A percentile compares a stretch with the other conserved stretches of the same genome.
phyloP scores from a whole-genome alignment of 2,329 filamentous ascomycete species.

The Botrytis cinerea region DNA sequence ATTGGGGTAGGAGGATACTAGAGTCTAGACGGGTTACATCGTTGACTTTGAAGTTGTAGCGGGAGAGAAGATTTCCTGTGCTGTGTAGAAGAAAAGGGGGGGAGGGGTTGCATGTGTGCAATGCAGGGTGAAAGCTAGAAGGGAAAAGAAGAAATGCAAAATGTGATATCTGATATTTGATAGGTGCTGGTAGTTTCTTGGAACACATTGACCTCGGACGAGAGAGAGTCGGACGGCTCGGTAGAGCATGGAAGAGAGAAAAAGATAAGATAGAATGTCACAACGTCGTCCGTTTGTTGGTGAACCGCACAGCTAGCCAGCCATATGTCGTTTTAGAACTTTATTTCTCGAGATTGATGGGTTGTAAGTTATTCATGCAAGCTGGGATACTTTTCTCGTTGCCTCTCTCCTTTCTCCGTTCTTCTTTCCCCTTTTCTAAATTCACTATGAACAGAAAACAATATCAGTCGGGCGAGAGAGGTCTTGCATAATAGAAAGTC shows the following conservation, averaged over 20 bases:
- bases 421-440: not conserved
- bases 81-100: not conserved
- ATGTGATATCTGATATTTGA: not conserved
- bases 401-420: not conserved
- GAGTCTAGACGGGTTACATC: not conserved
- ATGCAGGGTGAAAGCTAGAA: constrained; percentile 6
- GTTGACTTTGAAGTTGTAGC: not conserved
- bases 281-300: not conserved
- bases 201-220: not conserved
- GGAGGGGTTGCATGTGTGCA: not conserved
- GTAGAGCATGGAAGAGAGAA: not conserved
- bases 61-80: not conserved
- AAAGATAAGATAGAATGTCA: not conserved
- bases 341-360: not conserved
- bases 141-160: not conserved
- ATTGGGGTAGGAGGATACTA: not conserved
- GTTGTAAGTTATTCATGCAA: not conserved
- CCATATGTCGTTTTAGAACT: not conserved
- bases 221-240: not conserved
- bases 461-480: not conserved
- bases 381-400: not conserved
- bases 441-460: not conserved
- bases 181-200: not conserved
- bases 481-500: not conserved
- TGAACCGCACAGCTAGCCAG: not conserved